These are phyloP conservation scores for Cubamyces lactineus DNA, from an alignment of 768 basidiomycete species.

Conservation along the genomic window DNA sequence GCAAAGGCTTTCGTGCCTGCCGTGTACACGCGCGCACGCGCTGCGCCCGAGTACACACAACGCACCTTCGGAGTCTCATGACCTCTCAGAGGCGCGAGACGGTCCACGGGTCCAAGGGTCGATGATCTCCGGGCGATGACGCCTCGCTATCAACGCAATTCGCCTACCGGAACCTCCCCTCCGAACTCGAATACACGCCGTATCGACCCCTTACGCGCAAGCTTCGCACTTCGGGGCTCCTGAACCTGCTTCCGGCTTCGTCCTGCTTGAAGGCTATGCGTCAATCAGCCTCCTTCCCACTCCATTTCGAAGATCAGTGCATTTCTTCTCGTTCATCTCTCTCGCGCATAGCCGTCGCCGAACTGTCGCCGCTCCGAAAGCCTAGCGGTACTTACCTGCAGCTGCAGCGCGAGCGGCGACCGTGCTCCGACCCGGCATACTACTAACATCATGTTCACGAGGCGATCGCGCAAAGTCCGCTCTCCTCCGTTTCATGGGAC, in stretches of 20 bases:
- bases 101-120: background rate
- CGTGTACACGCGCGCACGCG: too few species aligned
- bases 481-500: constrained; percentile 10
- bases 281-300: background rate
- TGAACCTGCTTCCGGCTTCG: background rate
- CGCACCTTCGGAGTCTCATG: too few species aligned
- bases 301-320: too few species aligned
- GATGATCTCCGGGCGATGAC: background rate
- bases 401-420: too few species aligned
- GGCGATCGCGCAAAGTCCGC: constrained; percentile 3
- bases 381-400: too few species aligned
- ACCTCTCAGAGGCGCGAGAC: background rate
- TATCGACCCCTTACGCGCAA: too few species aligned
- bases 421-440: background rate
- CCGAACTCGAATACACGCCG: too few species aligned
- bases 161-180: background rate
- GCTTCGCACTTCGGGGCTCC: too few species aligned
- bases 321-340: too few species aligned
- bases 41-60: too few species aligned
- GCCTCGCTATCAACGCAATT: background rate
- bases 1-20: background rate
- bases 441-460: background rate
- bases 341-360: too few species aligned
- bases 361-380: too few species aligned
- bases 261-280: background rate